A percentile compares a stretch with the other conserved stretches of the same genome.
phyloP scores from a whole-genome alignment of 768 basidiomycete species.

The Psilocybe subaeruginosa region DNA sequence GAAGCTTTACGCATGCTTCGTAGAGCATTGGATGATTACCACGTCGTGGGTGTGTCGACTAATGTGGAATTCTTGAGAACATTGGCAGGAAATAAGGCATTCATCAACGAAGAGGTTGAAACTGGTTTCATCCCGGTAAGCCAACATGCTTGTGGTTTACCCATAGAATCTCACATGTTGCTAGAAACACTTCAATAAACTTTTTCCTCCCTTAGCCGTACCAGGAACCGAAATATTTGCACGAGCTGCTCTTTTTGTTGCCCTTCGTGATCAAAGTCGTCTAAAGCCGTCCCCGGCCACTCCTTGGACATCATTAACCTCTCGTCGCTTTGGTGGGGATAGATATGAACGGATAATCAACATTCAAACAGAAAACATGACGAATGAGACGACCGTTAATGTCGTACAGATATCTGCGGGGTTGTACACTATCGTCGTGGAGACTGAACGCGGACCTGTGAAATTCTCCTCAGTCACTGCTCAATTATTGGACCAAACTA shows the following conservation, averaged over 20 bases:
- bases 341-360: slow-evolving; percentile 61
- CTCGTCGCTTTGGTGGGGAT: slow-evolving; percentile 82
- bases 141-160: neutral
- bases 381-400: slow-evolving; percentile 43
- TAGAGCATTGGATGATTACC: slow-evolving; percentile 84
- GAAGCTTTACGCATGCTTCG: slow-evolving; percentile 84
- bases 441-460: slow-evolving; percentile 31
- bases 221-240: slow-evolving; percentile 70
- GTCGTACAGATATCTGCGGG: slow-evolving; percentile 41
- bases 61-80: slow-evolving; percentile 87
- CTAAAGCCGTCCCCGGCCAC: slow-evolving; percentile 28
- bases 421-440: slow-evolving; percentile 57
- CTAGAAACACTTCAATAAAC: slow-evolving; percentile 80
- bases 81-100: slow-evolving; percentile 77
- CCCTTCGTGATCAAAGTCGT: slow-evolving; percentile 59
- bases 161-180: slow-evolving; percentile 3
- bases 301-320: slow-evolving; percentile 73
- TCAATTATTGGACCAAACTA: slow-evolving; percentile 53
- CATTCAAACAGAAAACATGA: slow-evolving; percentile 59
- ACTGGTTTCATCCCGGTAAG: slow-evolving; percentile 89
- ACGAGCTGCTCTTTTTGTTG: slow-evolving; percentile 78
- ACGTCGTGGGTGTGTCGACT: slow-evolving; percentile 89
- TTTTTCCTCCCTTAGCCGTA: slow-evolving; percentile 70
- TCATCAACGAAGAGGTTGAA: slow-evolving; percentile 81
- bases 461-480: slow-evolving; percentile 58